Evolutionary conservation across 148 eudicot genomes (phyloP).

Genomic region (Cornus suecica): DNA sequence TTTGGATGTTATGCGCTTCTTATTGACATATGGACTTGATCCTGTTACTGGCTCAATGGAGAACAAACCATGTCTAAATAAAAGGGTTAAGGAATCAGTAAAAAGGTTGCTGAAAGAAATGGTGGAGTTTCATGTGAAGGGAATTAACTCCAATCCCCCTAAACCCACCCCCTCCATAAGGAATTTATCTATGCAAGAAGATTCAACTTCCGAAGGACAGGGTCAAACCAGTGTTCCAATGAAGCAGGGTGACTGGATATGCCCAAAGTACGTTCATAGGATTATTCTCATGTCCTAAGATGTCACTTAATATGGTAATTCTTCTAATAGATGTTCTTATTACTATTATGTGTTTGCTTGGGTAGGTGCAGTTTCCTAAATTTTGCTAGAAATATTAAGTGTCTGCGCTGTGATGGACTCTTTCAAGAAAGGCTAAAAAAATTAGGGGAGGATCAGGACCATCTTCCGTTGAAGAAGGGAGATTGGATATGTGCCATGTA

Average conservation of each 20-base stretch:
- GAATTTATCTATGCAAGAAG: slow-evolving; percentile 17
- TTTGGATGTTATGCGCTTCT: slow-evolving; percentile 63
- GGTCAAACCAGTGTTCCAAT: slow-evolving; percentile 21
- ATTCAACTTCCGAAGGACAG: slow-evolving; percentile 16
- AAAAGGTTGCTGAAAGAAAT: slow-evolving; percentile 49
- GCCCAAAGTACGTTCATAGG: slow-evolving; percentile 40
- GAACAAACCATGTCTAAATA: slow-evolving; percentile 36
- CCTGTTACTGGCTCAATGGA: slow-evolving; percentile 31
- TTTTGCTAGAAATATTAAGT: slow-evolving; percentile 44
- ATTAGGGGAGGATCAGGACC: slow-evolving; percentile 31
- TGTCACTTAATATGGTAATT: background rate
- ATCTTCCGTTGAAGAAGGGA: slow-evolving; percentile 50
- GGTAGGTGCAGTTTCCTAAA: slow-evolving; percentile 52
- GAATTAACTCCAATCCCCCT: slow-evolving; percentile 16
- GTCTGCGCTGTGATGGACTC: slow-evolving; percentile 38
- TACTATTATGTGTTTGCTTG: background rate
- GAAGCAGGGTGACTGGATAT: slow-evolving; percentile 55
- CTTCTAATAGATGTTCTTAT: background rate
- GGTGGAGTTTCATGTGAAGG: slow-evolving; percentile 31
- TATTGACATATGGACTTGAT: slow-evolving; percentile 48
- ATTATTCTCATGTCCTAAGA: background rate
- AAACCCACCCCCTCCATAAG: slow-evolving; percentile 5
- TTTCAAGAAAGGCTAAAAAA: slow-evolving; percentile 30
- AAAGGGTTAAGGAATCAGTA: slow-evolving; percentile 40
- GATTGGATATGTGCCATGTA: slow-evolving; percentile 66